Conservation (phyloP, 2,329 filamentous ascomycete species). For the Cryphonectria radicalis region DNA sequence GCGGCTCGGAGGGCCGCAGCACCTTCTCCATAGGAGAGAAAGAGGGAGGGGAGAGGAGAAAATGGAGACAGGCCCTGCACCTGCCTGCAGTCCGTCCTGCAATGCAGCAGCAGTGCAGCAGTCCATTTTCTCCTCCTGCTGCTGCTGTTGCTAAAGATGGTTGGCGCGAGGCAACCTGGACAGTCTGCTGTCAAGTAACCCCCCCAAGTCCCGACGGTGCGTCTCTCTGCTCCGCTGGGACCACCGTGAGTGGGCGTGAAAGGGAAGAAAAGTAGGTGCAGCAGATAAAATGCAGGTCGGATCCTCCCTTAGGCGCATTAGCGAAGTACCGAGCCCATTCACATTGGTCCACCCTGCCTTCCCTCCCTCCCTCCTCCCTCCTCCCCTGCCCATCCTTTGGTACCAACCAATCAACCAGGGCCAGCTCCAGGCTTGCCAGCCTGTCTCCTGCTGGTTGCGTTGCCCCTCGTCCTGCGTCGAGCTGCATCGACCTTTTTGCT, state of each 20-base stretch:
- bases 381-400: background rate
- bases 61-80: background rate
- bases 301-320: background rate
- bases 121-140: background rate
- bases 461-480: background rate
- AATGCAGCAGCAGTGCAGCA: conserved; percentile 2
- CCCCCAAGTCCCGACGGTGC: background rate
- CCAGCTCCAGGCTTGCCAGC: background rate
- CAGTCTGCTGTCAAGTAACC: background rate
- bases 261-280: background rate
- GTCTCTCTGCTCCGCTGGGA: background rate
- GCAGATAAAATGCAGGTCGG: background rate
- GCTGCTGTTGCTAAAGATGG: background rate
- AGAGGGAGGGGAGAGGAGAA: background rate
- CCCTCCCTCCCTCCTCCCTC: background rate
- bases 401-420: background rate
- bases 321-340: background rate
- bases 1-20: conserved; percentile 5
- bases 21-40: conserved; percentile 9
- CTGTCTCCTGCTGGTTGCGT: background rate
- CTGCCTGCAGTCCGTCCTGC: background rate
- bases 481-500: conserved; percentile 13
- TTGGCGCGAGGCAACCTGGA: background rate
- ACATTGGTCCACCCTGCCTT: background rate
- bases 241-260: background rate